Conservation (phyloP, 345 rosid genomes). For the Boechera stricta region DNA sequence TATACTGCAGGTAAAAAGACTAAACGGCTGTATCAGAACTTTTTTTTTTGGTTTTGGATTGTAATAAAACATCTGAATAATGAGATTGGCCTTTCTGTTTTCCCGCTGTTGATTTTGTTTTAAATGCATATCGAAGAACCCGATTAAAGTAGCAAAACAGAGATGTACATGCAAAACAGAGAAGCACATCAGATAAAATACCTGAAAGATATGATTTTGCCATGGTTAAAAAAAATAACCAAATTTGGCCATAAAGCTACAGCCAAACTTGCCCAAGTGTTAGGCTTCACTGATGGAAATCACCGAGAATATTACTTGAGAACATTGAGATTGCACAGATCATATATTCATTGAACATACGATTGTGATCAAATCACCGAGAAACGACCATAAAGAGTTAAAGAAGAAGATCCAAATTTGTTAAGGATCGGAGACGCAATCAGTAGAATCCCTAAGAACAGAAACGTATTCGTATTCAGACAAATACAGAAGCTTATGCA, state of each 20-base stretch:
- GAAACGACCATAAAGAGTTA: too few relatives aligned
- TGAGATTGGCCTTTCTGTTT: background rate
- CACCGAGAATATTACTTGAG: too few relatives aligned
- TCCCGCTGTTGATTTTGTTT: background rate
- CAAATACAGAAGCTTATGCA: too few relatives aligned
- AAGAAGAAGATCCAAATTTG: too few relatives aligned
- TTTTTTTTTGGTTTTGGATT: constrained; percentile 28
- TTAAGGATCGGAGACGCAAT: too few relatives aligned
- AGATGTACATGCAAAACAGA: background rate
- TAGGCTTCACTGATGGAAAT: too few relatives aligned
- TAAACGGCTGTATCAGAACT: constrained; percentile 17
- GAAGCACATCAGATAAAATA: background rate
- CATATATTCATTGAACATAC: too few relatives aligned
- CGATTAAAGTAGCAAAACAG: background rate
- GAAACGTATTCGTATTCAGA: too few relatives aligned
- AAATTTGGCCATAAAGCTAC: background rate
- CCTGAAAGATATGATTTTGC: background rate
- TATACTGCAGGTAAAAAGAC: background rate
- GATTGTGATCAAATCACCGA: too few relatives aligned
- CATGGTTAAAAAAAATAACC: background rate
- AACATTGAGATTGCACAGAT: too few relatives aligned
- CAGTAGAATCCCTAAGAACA: too few relatives aligned
- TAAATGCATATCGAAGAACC: background rate
- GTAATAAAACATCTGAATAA: constrained; percentile 46
- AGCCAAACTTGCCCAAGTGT: too few relatives aligned